These are phyloP conservation scores for Fusarium torreyae DNA, from an alignment of 2,329 filamentous ascomycete genomes.

Conservation along the genomic window DNA sequence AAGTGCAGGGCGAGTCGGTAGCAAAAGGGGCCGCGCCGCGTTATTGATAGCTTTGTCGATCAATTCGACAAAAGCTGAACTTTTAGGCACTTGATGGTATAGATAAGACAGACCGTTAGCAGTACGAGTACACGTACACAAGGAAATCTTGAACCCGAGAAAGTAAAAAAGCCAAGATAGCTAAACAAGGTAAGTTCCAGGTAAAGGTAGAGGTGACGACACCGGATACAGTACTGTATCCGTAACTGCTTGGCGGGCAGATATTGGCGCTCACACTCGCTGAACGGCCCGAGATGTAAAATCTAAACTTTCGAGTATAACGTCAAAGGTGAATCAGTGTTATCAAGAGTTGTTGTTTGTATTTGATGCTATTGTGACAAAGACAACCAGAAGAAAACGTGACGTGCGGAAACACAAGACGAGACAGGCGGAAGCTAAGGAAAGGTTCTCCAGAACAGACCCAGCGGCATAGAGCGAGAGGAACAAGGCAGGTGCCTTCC, in stretches of 20 bases:
- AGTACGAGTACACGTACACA: slow-evolving; percentile 3
- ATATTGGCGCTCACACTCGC: slow-evolving; percentile 6
- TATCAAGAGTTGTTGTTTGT: neutral
- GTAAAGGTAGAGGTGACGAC: slow-evolving; percentile 24
- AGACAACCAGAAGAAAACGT: neutral
- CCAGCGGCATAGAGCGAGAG: neutral
- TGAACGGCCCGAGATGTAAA: neutral
- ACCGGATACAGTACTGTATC: slow-evolving; percentile 19
- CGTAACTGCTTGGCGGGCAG: slow-evolving; percentile 26
- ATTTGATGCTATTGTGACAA: neutral
- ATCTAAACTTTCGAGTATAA: neutral
- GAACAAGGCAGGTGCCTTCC: slow-evolving; percentile 13
- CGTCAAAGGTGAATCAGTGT: neutral
- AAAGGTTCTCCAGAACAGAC: neutral
- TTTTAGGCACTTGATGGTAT: slow-evolving; percentile 8
- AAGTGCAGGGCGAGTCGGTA: slow-evolving; percentile 33
- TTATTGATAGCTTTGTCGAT: slow-evolving; percentile 26
- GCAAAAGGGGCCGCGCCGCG: slow-evolving; percentile 19
- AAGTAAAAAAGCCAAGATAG: slow-evolving; percentile 33
- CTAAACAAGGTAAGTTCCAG: slow-evolving; percentile 34
- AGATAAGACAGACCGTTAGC: slow-evolving; percentile 30
- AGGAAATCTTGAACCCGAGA: slow-evolving; percentile 23
- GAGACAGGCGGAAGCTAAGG: neutral
- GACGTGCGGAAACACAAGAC: neutral
- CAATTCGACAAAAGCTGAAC: slow-evolving; percentile 15